Evolutionary conservation across 495 filamentous ascomycete species (phyloP), one percentile per base, ranked within the genome.

Genomic region (Daldinia grandis): DNA sequence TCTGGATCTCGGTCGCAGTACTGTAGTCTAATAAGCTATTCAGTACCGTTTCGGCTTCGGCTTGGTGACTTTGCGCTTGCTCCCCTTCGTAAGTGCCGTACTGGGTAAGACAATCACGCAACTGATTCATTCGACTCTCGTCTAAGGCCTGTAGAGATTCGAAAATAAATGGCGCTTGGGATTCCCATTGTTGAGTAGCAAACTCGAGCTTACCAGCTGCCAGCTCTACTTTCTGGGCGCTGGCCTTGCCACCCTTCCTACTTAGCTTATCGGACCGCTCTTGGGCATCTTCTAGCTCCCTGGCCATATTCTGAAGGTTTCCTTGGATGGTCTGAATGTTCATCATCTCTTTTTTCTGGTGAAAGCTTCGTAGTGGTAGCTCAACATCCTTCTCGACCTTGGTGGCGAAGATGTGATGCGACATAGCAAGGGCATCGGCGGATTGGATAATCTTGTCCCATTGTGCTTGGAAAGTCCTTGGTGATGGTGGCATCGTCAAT

Each of bases 361-460:
- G 89, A 58, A 81, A 86, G 42, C 88, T 88, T 70, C 92, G 90
- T 42, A 99, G 81, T 1, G 96, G 91, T 28, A 86, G 86, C 79
- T 98, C 96, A 53, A 97, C 93, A 78, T 98, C 96, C 59, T 90
- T 87, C 68, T 97, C 94, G 80, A 98, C 92, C 74, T 91, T 92
- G 66, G 89, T 85, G 40, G 94, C 92, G 58, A 98, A 90, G 19
- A 87, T 84, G 73, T 91, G 88, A 81, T 98, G 96, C 21, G 95
- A 93, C 51, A 90, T 83, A 31, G 96, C 94, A 64, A 97, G 86
- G 42, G 89, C 79, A 61, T 94, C 91, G 62, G 90, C 92, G 53
- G 94, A 89, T 73, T 86, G 85, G 68, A 97, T 82, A 69, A 99
- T 95, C 76, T 90, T 95, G 76, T 92, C 89, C 96, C 96, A 99